These are phyloP conservation scores for Chaetomium tenue DNA, from an alignment of 495 filamentous ascomycete genomes.

Conservation along the genomic window DNA sequence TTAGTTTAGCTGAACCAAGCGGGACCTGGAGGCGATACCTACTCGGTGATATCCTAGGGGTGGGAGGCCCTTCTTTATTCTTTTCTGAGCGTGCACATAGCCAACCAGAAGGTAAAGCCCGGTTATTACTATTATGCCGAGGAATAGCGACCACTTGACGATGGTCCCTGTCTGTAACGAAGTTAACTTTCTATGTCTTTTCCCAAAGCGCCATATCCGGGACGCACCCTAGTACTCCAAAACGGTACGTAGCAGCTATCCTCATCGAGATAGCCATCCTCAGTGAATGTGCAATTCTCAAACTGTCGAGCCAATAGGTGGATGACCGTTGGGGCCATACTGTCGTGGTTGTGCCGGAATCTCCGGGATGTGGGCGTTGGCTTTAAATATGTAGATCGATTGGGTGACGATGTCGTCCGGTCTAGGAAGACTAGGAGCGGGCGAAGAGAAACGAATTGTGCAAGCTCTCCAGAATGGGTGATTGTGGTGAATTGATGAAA, in stretches of 20 bases:
- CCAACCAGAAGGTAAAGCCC: conserved; percentile 57
- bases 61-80: conserved; percentile 58
- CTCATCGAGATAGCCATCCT: conserved; percentile 38
- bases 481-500: neutral
- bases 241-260: conserved; percentile 43
- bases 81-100: conserved; percentile 63
- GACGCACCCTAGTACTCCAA: conserved; percentile 46
- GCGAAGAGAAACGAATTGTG: neutral
- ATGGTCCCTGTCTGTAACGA: conserved; percentile 53
- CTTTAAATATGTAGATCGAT: neutral
- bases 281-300: conserved; percentile 21
- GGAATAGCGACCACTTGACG: conserved; percentile 68
- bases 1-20: neutral
- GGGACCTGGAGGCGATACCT: conserved; percentile 24
- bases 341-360: neutral
- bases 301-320: conserved; percentile 20
- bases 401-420: neutral
- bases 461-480: neutral
- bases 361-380: neutral
- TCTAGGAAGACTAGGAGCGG: neutral
- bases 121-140: conserved; percentile 52
- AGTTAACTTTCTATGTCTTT: conserved; percentile 1
- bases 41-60: conserved; percentile 70
- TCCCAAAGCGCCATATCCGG: neutral
- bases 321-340: conserved; percentile 18